These are phyloP conservation scores for Apiospora rasikravindrae DNA, from an alignment of 2,329 filamentous ascomycete genomes.

Conservation along the genomic window DNA sequence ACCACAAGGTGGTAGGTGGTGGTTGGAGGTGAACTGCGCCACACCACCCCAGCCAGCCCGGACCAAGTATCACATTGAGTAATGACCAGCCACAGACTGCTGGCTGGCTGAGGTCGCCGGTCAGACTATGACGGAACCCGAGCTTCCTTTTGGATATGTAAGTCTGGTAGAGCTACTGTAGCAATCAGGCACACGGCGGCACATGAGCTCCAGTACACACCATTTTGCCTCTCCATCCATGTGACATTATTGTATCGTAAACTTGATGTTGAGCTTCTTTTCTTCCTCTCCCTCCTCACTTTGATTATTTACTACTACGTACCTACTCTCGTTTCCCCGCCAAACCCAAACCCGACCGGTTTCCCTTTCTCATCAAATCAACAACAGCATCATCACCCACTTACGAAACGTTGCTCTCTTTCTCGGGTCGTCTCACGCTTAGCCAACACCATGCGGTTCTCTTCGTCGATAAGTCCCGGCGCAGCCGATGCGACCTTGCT, in stretches of 20 bases:
- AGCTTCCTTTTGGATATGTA: slow-evolving; percentile 13
- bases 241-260: slow-evolving; percentile 10
- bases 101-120: background rate
- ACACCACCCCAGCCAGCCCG: background rate
- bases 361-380: background rate
- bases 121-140: slow-evolving; percentile 15
- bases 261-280: slow-evolving; percentile 10
- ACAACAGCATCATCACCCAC: background rate
- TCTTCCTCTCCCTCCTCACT: background rate
- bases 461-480: slow-evolving; percentile 38
- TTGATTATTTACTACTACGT: background rate
- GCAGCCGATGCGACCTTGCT: slow-evolving; percentile 42
- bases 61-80: slow-evolving; percentile 4
- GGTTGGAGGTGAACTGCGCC: background rate
- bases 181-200: slow-evolving; percentile 4
- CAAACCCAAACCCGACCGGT: background rate
- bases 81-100: background rate
- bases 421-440: background rate
- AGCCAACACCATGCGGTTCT: slow-evolving; percentile 44
- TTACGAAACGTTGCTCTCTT: background rate
- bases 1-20: background rate
- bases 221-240: background rate
- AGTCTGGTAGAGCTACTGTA: slow-evolving; percentile 1
- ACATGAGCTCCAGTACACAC: slow-evolving; percentile 16
- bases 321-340: slow-evolving; percentile 2